Conservation (phyloP, 441 rosid species). For the Gossypium davidsonii region DNA sequence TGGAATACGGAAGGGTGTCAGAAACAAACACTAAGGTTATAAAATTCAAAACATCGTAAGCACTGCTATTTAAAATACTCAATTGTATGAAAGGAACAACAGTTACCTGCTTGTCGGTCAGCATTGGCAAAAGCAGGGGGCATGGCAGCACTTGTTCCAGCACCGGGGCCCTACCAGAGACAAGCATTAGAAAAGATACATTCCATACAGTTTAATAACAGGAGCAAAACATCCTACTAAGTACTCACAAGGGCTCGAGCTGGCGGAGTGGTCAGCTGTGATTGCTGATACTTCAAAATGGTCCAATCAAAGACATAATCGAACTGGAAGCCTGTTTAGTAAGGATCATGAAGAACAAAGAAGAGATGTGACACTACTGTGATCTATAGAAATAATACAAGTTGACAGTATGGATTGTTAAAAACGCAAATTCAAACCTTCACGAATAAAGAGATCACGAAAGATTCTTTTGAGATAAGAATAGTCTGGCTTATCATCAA, state of each 20-base stretch:
- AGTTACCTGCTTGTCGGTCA: slow-evolving; percentile 67
- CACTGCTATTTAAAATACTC: background rate
- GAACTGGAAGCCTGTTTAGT: slow-evolving; percentile 72
- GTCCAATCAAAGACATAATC: slow-evolving; percentile 99
- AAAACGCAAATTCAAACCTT: slow-evolving; percentile 45
- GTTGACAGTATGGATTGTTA: slow-evolving; percentile 50
- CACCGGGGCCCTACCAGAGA: slow-evolving; percentile 57
- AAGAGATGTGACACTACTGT: slow-evolving; percentile 31
- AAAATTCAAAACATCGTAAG: background rate
- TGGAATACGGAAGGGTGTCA: background rate
- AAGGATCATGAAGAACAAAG: slow-evolving; percentile 23
- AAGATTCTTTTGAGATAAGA: slow-evolving; percentile 85
- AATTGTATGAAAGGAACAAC: background rate
- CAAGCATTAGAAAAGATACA: slow-evolving; percentile 16
- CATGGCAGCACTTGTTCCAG: slow-evolving; percentile 73
- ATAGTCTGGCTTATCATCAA: slow-evolving; percentile 98
- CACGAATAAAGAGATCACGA: slow-evolving; percentile 95
- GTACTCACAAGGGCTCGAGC: slow-evolving; percentile 52
- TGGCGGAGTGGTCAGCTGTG: slow-evolving; percentile 76
- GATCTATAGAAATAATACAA: slow-evolving; percentile 50
- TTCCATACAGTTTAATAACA: slow-evolving; percentile 2
- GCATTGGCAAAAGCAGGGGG: slow-evolving; percentile 47
- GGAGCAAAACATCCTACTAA: background rate
- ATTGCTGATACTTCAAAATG: slow-evolving; percentile 90
- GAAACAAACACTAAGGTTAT: background rate